Conservation (phyloP, 495 filamentous ascomycete species). For the Podospora appendiculata region DNA sequence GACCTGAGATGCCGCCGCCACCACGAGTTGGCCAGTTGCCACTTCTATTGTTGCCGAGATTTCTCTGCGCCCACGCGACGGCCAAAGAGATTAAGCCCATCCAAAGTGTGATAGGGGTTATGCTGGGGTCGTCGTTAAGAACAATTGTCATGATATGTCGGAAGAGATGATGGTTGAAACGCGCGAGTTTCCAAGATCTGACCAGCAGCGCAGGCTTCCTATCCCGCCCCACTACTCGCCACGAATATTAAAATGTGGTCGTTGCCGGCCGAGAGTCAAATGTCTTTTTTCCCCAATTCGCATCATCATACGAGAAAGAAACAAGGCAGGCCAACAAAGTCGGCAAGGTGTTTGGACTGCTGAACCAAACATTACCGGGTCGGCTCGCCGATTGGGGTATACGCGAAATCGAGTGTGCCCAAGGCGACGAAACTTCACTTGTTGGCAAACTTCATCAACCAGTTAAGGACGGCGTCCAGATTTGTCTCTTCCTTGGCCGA, state of each 20-base stretch:
- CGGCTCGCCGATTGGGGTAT: constrained; percentile 5
- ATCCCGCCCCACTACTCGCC: constrained; percentile 12
- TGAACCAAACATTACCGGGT: constrained; percentile 8
- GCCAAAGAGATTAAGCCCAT: neutral
- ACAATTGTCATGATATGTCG: neutral
- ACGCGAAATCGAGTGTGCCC: constrained; percentile 8
- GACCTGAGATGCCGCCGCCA: too few species aligned
- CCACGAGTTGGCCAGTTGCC: too few species aligned
- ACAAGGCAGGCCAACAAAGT: constrained; percentile 4
- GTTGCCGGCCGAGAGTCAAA: constrained; percentile 37
- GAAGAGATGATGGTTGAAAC: neutral
- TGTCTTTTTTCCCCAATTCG: constrained; percentile 23
- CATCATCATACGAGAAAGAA: constrained; percentile 4
- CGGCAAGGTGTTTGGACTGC: constrained; percentile 3
- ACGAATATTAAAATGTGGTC: constrained; percentile 31
- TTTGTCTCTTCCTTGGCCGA: constrained; percentile 98
- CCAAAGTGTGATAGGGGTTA: neutral
- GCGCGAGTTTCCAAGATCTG: constrained; percentile 4
- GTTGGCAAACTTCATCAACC: constrained; percentile 85
- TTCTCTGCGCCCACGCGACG: too few species aligned
- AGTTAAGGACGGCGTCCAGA: constrained; percentile 91
- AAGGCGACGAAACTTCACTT: constrained; percentile 24
- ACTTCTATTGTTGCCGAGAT: too few species aligned
- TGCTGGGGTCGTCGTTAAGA: neutral
- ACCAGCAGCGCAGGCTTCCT: constrained; percentile 9